phyloP scores from a whole-genome alignment of 805 yeast species.

The Jamesozyma piceae region DNA sequence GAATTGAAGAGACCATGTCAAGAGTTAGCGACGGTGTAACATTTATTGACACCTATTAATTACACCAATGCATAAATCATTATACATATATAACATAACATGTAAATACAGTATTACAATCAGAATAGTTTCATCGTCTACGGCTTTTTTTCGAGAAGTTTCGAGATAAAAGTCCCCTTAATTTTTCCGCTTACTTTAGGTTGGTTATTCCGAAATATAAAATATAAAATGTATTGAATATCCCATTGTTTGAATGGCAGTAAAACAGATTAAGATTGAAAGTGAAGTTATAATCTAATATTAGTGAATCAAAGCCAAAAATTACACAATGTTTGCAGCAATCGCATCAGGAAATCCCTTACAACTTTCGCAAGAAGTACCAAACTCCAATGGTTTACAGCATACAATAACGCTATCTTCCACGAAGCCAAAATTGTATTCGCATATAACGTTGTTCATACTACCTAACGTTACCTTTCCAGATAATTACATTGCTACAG shows the following conservation, averaged over 20 bases:
- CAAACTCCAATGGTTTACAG: slow-evolving; percentile 31
- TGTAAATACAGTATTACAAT: background rate
- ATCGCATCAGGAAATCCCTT: slow-evolving; percentile 33
- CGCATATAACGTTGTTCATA: slow-evolving; percentile 75
- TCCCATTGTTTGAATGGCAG: too few species aligned
- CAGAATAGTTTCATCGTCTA: too few species aligned
- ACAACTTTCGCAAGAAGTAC: slow-evolving; percentile 30
- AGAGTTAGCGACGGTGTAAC: slow-evolving; percentile 16
- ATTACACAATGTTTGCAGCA: slow-evolving; percentile 33
- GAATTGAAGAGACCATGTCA: slow-evolving; percentile 30
- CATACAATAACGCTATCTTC: slow-evolving; percentile 30
- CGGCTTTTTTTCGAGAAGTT: background rate
- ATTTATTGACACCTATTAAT: background rate
- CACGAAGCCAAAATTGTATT: slow-evolving; percentile 32
- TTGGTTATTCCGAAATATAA: too few species aligned
- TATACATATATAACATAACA: background rate
- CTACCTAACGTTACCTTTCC: slow-evolving; percentile 76
- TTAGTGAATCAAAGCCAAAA: too few species aligned
- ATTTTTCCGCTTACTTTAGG: background rate
- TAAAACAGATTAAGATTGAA: too few species aligned
- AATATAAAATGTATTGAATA: too few species aligned
- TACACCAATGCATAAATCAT: background rate
- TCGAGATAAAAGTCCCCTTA: background rate
- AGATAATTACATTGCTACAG: slow-evolving; percentile 65
- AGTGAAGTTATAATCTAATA: too few species aligned